Conservation (phyloP, 2,329 filamentous ascomycete genomes). For the Akanthomyces lecanii region DNA sequence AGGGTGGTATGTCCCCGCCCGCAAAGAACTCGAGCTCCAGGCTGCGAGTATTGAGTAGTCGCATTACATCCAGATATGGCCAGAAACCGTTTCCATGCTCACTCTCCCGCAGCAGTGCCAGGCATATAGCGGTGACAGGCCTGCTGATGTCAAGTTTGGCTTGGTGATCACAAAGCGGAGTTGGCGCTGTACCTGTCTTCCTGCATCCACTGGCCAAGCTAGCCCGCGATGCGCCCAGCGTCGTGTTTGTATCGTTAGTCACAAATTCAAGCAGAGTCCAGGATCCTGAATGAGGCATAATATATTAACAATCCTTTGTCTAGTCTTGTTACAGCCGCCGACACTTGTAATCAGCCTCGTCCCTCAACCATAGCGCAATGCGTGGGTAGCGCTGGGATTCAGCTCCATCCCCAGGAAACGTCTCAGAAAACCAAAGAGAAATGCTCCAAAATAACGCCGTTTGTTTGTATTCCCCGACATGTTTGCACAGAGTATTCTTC, state of each 20-base stretch:
- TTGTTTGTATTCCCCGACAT: neutral
- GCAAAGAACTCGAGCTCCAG: constrained; percentile 11
- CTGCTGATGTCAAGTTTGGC: neutral
- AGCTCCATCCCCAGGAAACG: neutral
- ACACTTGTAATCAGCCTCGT: neutral
- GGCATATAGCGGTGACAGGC: neutral
- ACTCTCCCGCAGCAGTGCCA: neutral
- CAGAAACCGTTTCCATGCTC: neutral
- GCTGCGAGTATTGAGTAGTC: constrained; percentile 15
- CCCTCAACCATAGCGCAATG: neutral
- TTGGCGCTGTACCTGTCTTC: neutral
- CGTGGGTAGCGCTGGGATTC: neutral
- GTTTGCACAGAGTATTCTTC: neutral
- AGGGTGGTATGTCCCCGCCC: constrained; percentile 19
- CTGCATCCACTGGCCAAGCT: neutral
- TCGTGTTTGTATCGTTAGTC: neutral
- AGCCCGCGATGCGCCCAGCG: neutral
- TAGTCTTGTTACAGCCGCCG: constrained; percentile 6
- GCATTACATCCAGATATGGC: constrained; percentile 1
- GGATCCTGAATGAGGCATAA: neutral
- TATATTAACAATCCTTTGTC: constrained; percentile 1
- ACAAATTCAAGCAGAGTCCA: neutral
- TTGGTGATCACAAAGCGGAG: neutral
- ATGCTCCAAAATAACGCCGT: constrained; percentile 16
- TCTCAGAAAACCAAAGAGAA: neutral